Percentiles rank a stretch among this genome's conserved stretches.
phyloP scores from a whole-genome alignment of 164 flowering plant species.

The Saururus chinensis region DNA sequence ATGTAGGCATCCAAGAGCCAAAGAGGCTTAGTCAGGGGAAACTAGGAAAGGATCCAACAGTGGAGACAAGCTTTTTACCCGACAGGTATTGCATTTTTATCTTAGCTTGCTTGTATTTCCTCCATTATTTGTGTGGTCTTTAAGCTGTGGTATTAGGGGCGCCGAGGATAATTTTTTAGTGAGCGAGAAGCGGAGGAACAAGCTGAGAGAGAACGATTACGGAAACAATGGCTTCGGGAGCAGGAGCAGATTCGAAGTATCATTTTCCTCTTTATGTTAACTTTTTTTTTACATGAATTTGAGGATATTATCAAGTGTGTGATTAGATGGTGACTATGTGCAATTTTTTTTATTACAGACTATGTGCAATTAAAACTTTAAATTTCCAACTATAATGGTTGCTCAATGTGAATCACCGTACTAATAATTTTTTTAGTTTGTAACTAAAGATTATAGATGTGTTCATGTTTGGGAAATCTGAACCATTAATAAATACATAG shows the following conservation, averaged over 20 bases:
- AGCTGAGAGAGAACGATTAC: conserved; percentile 88
- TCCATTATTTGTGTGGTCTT: conserved; percentile 13
- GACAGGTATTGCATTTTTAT: conserved; percentile 57
- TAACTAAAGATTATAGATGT: too few species aligned
- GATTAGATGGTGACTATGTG: too few species aligned
- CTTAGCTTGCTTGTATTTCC: background rate
- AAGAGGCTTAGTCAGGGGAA: conserved; percentile 34
- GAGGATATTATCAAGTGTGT: background rate
- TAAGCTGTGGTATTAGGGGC: conserved; percentile 32
- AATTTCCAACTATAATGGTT: too few species aligned
- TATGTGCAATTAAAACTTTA: too few species aligned
- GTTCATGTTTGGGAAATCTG: too few species aligned
- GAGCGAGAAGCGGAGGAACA: conserved; percentile 99
- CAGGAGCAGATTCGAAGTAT: conserved; percentile 87
- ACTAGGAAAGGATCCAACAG: conserved; percentile 93
- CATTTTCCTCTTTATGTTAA: background rate
- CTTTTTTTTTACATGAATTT: too few species aligned
- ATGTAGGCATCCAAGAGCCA: conserved; percentile 35
- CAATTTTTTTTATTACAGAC: too few species aligned
- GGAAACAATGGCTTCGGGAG: conserved; percentile 80
- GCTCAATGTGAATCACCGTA: too few species aligned
- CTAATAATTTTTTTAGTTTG: too few species aligned
- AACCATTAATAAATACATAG: too few species aligned
- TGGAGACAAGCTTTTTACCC: conserved; percentile 93
- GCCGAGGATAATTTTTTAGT: conserved; percentile 65